These are phyloP conservation scores for Penicillium verrucosum DNA, from an alignment of 2,329 filamentous ascomycete genomes.

Conservation along the genomic window DNA sequence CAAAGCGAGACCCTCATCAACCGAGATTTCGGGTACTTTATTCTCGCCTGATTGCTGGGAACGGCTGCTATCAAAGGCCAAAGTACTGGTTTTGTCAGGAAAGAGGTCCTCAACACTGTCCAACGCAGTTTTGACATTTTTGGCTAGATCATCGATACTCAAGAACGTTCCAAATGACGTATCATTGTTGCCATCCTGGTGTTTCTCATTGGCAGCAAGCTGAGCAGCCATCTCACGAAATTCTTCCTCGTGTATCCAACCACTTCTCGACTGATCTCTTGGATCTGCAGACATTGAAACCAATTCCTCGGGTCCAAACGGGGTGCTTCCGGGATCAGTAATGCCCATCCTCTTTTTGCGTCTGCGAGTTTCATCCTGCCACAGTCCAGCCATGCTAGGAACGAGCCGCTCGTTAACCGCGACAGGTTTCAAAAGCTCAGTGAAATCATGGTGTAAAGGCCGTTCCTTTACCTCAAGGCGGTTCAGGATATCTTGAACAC, in stretches of 20 bases:
- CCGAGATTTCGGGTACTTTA: slow-evolving; percentile 46
- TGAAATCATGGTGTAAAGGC: slow-evolving; percentile 81
- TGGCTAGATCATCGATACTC: slow-evolving; percentile 51
- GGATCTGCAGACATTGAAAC: slow-evolving; percentile 85
- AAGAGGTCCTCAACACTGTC: slow-evolving; percentile 87
- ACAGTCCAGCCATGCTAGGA: slow-evolving; percentile 88
- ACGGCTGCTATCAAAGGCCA: slow-evolving; percentile 19
- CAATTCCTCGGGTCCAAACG: slow-evolving; percentile 76
- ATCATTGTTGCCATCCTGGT: slow-evolving; percentile 43
- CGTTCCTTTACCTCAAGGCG: slow-evolving; percentile 70
- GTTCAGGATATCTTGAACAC: slow-evolving; percentile 84
- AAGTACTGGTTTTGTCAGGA: slow-evolving; percentile 57
- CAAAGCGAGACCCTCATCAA: slow-evolving; percentile 62
- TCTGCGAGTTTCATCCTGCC: slow-evolving; percentile 82
- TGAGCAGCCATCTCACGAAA: slow-evolving; percentile 63
- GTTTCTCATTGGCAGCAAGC: slow-evolving; percentile 63
- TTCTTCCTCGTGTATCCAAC: slow-evolving; percentile 91
- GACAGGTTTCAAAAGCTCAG: slow-evolving; percentile 65
- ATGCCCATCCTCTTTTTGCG: slow-evolving; percentile 70
- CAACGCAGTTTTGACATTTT: slow-evolving; percentile 68
- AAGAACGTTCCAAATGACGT: slow-evolving; percentile 66
- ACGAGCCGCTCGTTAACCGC: slow-evolving; percentile 74
- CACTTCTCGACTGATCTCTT: slow-evolving; percentile 66
- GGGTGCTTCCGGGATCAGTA: slow-evolving; percentile 62
- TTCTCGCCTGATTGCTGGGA: slow-evolving; percentile 9